phyloP scores from a whole-genome alignment of 2,329 filamentous ascomycete genomes.

The Pseudogymnoascus sp. region DNA sequence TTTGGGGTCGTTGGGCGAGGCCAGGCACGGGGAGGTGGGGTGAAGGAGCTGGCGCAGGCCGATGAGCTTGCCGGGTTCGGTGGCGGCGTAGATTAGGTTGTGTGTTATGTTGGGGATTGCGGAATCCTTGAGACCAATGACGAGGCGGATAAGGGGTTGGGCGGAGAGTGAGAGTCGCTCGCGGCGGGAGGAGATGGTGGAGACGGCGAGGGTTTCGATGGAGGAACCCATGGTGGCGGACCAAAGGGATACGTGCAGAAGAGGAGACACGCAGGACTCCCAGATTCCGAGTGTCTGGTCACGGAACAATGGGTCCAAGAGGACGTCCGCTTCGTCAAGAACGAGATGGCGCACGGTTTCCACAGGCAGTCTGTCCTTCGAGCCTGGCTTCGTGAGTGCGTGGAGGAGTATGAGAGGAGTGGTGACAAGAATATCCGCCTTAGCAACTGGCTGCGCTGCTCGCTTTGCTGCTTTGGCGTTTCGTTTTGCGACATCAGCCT shows the following conservation, averaged over 20 bases:
- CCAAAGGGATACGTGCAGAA: slow-evolving; percentile 76
- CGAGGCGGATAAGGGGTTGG: slow-evolving; percentile 62
- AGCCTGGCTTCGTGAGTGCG: slow-evolving; percentile 48
- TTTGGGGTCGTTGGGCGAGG: slow-evolving; percentile 29
- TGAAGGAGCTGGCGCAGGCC: slow-evolving; percentile 84
- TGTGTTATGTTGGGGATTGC: slow-evolving; percentile 89
- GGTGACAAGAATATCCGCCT: slow-evolving; percentile 71
- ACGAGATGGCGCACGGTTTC: slow-evolving; percentile 67
- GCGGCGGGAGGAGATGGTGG: slow-evolving; percentile 54
- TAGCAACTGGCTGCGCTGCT: slow-evolving; percentile 47
- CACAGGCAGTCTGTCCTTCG: slow-evolving; percentile 40
- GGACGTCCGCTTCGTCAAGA: slow-evolving; percentile 89
- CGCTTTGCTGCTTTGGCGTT: slow-evolving; percentile 27
- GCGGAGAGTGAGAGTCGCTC: slow-evolving; percentile 30
- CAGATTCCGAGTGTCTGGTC: slow-evolving; percentile 82
- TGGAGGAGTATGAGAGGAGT: slow-evolving; percentile 75
- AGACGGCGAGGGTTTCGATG: slow-evolving; percentile 69
- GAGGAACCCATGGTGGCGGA: slow-evolving; percentile 95
- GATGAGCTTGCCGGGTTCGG: slow-evolving; percentile 87
- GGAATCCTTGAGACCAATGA: slow-evolving; percentile 94
- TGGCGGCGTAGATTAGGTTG: slow-evolving; percentile 82
- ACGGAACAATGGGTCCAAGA: slow-evolving; percentile 83
- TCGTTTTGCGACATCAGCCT: slow-evolving; percentile 21
- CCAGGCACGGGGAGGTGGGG: slow-evolving; percentile 53
- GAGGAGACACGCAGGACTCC: slow-evolving; percentile 63